A percentile compares a stretch with the other conserved stretches of the same genome.
These are phyloP conservation scores for Pseudogymnoascus sp. DNA, from an alignment of 2,329 filamentous ascomycete species.

Conservation along the genomic window DNA sequence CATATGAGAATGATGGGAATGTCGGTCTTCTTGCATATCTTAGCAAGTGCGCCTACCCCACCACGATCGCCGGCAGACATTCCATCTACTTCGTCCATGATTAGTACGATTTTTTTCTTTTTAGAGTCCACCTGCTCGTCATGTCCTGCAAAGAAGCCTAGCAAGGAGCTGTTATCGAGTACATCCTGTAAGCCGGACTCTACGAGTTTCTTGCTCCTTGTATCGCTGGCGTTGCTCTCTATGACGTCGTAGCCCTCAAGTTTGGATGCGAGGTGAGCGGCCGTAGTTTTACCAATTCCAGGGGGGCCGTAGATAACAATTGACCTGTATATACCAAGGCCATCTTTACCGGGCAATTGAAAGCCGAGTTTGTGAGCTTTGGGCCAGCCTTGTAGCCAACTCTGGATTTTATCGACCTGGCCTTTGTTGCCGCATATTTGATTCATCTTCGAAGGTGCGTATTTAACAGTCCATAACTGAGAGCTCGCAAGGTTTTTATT, in stretches of 20 bases:
- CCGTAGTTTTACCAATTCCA: constrained; percentile 95
- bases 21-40: constrained; percentile 90
- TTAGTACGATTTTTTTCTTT: constrained; percentile 90
- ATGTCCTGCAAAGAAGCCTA: constrained; percentile 82
- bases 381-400: constrained; percentile 78
- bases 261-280: constrained; percentile 88
- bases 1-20: constrained; percentile 96
- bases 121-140: constrained; percentile 69
- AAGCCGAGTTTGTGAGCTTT: constrained; percentile 75
- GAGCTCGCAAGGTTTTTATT: constrained; percentile 39
- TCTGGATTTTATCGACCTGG: constrained; percentile 81
- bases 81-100: constrained; percentile 99
- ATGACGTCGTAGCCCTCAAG: constrained; percentile 89
- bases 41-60: constrained; percentile 87
- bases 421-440: constrained; percentile 95
- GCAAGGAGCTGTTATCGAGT: constrained; percentile 84
- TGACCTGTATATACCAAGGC: constrained; percentile 74
- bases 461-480: constrained; percentile 89
- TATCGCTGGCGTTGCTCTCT: constrained; percentile 93
- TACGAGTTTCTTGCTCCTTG: constrained; percentile 90
- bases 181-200: constrained; percentile 84
- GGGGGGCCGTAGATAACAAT: constrained; percentile 93
- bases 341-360: constrained; percentile 75
- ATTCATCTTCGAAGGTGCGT: constrained; percentile 74
- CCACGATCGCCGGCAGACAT: constrained; percentile 97